phyloP scores from a whole-genome alignment of 2,329 filamentous ascomycete species.

The Ilyonectria mors-panacis region DNA sequence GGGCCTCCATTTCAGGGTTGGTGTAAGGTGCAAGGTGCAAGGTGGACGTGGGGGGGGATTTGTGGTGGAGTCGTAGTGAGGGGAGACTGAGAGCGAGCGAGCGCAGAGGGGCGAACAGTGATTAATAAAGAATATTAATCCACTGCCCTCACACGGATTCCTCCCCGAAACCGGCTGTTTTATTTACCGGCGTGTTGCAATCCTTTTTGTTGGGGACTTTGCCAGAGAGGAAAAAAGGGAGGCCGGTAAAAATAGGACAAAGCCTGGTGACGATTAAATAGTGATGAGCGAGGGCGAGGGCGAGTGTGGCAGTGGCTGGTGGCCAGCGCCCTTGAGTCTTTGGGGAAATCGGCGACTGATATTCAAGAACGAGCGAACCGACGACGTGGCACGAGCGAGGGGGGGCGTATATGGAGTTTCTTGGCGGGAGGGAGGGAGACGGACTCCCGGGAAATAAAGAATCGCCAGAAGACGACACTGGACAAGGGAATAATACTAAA shows the following conservation, averaged over 20 bases:
- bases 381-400: conserved; percentile 22
- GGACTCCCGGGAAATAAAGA: conserved; percentile 10
- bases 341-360: conserved; percentile 18
- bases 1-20: conserved; percentile 75
- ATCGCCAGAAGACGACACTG: conserved; percentile 3
- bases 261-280: neutral
- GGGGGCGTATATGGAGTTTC: neutral
- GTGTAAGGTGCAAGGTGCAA: neutral
- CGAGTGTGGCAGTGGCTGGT: neutral
- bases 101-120: neutral
- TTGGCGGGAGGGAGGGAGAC: conserved; percentile 13
- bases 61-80: conserved; percentile 15
- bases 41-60: conserved; percentile 12
- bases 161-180: neutral
- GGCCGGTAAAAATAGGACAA: neutral
- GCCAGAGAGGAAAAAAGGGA: neutral
- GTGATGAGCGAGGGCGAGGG: neutral
- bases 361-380: conserved; percentile 23
- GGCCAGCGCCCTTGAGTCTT: neutral
- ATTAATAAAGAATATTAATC: neutral
- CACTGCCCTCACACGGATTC: neutral
- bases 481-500: conserved; percentile 17
- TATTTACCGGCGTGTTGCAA: neutral
- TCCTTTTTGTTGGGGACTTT: neutral
- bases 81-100: conserved; percentile 1